Base-by-base conservation (phyloP, 1,284 basidiomycete species). In the Golubevia pallescens region DNA sequence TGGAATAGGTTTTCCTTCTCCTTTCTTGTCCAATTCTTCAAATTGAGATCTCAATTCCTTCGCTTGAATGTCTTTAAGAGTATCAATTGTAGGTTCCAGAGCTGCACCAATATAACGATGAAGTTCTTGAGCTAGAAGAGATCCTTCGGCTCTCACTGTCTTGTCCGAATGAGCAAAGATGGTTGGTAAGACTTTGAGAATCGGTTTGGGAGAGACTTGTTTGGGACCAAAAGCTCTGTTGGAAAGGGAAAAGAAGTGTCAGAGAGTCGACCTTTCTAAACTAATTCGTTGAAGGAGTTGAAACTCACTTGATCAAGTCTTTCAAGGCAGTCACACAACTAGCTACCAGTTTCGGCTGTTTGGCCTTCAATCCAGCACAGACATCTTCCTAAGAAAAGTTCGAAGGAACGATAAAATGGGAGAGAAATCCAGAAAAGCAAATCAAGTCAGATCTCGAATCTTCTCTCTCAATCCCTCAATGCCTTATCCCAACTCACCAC, bases 41-140 rank as follows among this genome's bases (percentile, higher is more conserved):
- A 97, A 99, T 0, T 91, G 89, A 81, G 97, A 95, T 77, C 94
- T 93, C 68, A 99, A 86, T 81, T 99, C 97, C 85, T 97, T 95
- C 55, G 95, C 91, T 86, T 99, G 97, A n/a, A 99, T 95, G 0
- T 97, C 94, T 86, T 99, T 99, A 69, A 99, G 89, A 73, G 97
- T 93, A n/a, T 90, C 88, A 8, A 99, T 87, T 87, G 92, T 94
- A 56, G 94, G 90, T 63, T 94, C 91, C 68, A 99, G 92, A 0
- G 91, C 92, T 1, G 92, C 88, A 21, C 97, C 97, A 71, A 99
- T 91, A 85, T 91, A 95, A 71, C 92, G 92, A 87, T 99, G 96
- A 4, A 99, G 87, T 2, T 89, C 88, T 73, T 92, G 90, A 0
- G 91, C 89, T 19, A 99, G 91, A 52, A 88, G 87, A 0, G 90